Base-by-base conservation (phyloP, 2,329 filamentous ascomycete species). In the Trichophyton schoenleinii region DNA sequence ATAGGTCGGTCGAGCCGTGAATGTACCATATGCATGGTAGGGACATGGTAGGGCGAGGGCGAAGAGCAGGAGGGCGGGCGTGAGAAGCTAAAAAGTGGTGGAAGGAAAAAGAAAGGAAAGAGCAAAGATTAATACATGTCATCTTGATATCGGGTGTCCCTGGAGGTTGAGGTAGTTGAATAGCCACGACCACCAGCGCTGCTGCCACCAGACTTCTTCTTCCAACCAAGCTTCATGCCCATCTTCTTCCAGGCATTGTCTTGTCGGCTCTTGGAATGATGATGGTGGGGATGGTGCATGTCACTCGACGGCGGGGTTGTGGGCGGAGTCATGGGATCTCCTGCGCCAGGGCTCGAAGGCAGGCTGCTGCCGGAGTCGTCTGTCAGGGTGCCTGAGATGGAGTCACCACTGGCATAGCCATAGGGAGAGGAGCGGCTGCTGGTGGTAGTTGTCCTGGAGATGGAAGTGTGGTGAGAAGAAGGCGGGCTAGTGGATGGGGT, bases 171-270 rank as follows among this genome's bases (percentile, higher is more conserved):
- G 41, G 38, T 48, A 42, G 55, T 53, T 41, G 38, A 25, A 20
- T 22, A 42, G 1, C 57, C 57, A 59, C 38, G 28, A 38, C 38
- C 42, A 46, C n/a, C 9, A 18, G 42, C 36, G 28, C 57, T 25
- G 44, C 44, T 25, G 52, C 41, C 59, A 15, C 36, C 49, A n/a
- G 36, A 70, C 22, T 69, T 70, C 65, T 75, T 75, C 64, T 75
- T 76, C 63, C 74, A 76, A 13, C 74, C 74, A 60, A 80, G 68
- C 67, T 78, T 79, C 71, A 78, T 75, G 2, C 77, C 77, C 77
- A 79, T 78, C 65, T 79, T 80, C 69, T 79, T 80, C 78, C 78
- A 80, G 3, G 77, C 74, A 65, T 79, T 78, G 58, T 80, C 75
- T 63, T 73, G 68, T 63, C 75, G 72, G 63, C 67, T 66, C 67